Conservation (phyloP, 2,329 filamentous ascomycete genomes). For the Graphilbum ipis-grandicollis region DNA sequence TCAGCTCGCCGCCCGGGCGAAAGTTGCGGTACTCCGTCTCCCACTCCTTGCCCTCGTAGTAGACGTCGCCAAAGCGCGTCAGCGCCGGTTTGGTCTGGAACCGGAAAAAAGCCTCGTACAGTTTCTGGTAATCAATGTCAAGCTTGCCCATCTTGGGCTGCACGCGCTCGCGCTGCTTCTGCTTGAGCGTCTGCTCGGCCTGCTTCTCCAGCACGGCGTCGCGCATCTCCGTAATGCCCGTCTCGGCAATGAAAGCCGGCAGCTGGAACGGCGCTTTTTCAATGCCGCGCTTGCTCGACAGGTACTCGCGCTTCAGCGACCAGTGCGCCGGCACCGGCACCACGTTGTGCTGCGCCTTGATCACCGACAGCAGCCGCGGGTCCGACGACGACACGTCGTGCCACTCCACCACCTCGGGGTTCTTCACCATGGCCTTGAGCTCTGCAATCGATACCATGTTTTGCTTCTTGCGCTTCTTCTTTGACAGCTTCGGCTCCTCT, state of each 20-base stretch:
- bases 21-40: constrained; percentile 89
- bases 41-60: constrained; percentile 97
- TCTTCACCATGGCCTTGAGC: constrained; percentile 77
- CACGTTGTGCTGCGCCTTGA: constrained; percentile 89
- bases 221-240: constrained; percentile 94
- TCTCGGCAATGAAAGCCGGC: constrained; percentile 93
- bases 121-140: constrained; percentile 95
- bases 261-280: constrained; percentile 88
- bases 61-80: constrained; percentile 94
- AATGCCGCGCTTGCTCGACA: constrained; percentile 91
- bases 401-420: constrained; percentile 94
- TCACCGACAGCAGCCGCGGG: constrained; percentile 74
- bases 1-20: constrained; percentile 76
- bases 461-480: constrained; percentile 84
- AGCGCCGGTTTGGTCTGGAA: constrained; percentile 93
- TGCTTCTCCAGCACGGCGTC: constrained; percentile 94
- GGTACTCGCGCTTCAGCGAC: constrained; percentile 90
- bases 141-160: constrained; percentile 92
- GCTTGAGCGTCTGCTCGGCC: constrained; percentile 77
- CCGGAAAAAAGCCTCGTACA: constrained; percentile 96
- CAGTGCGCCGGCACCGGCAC: constrained; percentile 89
- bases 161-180: constrained; percentile 88
- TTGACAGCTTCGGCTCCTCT: constrained; percentile 56
- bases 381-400: constrained; percentile 86
- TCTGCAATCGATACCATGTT: constrained; percentile 87